Percentiles rank a stretch among this genome's conserved stretches.
Evolutionary conservation across 2,329 filamentous ascomycete species (phyloP).

Genomic region (Metarhizium robertsii): DNA sequence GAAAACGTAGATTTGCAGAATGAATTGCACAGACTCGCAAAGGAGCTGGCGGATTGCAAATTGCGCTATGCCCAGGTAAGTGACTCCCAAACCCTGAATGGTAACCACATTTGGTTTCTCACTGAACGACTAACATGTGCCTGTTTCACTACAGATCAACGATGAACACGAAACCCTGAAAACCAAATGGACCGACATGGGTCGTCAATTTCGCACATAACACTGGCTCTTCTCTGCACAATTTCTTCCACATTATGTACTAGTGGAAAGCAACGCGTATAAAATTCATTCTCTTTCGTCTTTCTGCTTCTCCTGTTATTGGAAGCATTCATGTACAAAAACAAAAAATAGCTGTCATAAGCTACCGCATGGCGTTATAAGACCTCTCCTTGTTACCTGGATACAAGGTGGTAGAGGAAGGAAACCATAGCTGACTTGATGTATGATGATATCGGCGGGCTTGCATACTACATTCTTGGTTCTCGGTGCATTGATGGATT

Average conservation of each 20-base stretch:
- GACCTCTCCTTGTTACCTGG: not conserved
- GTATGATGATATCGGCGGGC: not conserved
- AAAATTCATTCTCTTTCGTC: not conserved
- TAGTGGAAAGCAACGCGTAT: not conserved
- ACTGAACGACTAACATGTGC: not conserved
- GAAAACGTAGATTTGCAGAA: constrained; percentile 85
- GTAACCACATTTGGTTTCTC: not conserved
- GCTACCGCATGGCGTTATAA: not conserved
- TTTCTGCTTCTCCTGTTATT: not conserved
- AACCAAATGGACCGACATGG: constrained; percentile 65
- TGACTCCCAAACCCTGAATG: constrained; percentile 11
- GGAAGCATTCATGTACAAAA: not conserved
- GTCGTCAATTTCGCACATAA: constrained; percentile 33
- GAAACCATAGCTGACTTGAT: not conserved
- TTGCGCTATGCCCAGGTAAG: constrained; percentile 91
- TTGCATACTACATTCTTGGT: not conserved
- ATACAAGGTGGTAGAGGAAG: not conserved
- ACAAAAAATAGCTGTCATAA: not conserved
- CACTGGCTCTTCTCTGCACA: not conserved
- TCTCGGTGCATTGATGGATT: not conserved
- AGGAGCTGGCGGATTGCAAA: constrained; percentile 85
- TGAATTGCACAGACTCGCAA: constrained; percentile 84
- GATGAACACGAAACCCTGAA: constrained; percentile 56
- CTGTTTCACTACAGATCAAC: constrained; percentile 43
- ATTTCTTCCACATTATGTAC: not conserved